Conservation (phyloP, 225 moss, liverwort and hornwort genomes). For the Lunularia cruciata region DNA sequence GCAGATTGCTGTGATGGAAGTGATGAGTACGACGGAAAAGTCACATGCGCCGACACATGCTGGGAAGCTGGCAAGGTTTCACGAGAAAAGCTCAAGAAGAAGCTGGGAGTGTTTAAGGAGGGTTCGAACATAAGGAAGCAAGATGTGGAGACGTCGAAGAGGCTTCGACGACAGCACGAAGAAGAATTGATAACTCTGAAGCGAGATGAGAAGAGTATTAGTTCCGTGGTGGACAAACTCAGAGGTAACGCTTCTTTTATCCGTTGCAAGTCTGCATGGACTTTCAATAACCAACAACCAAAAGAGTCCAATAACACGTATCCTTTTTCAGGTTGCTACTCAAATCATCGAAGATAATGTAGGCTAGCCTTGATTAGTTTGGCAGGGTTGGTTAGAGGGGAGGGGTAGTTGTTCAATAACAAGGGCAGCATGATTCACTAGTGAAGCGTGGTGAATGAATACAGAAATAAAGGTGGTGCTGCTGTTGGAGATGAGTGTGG, state of each 20-base stretch:
- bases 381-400: constrained; percentile 9
- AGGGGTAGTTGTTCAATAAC: constrained; percentile 18
- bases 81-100: constrained; percentile 79
- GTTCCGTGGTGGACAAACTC: constrained; percentile 60
- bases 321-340: neutral
- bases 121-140: constrained; percentile 60
- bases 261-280: neutral
- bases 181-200: constrained; percentile 45
- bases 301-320: neutral
- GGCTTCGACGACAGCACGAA: constrained; percentile 56
- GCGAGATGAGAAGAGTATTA: constrained; percentile 60
- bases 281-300: neutral
- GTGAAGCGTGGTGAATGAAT: constrained; percentile 44
- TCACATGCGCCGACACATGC: constrained; percentile 64
- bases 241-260: constrained; percentile 28
- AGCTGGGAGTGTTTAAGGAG: constrained; percentile 66
- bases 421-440: constrained; percentile 34
- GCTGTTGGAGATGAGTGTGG: constrained; percentile 46
- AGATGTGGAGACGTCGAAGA: constrained; percentile 70
- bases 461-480: constrained; percentile 54
- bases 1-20: constrained; percentile 96
- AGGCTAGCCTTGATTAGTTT: constrained; percentile 1
- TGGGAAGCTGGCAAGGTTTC: constrained; percentile 83
- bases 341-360: neutral
- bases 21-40: constrained; percentile 79